Conservation (phyloP, 2,329 filamentous ascomycete species). For the Colletotrichum musae region DNA sequence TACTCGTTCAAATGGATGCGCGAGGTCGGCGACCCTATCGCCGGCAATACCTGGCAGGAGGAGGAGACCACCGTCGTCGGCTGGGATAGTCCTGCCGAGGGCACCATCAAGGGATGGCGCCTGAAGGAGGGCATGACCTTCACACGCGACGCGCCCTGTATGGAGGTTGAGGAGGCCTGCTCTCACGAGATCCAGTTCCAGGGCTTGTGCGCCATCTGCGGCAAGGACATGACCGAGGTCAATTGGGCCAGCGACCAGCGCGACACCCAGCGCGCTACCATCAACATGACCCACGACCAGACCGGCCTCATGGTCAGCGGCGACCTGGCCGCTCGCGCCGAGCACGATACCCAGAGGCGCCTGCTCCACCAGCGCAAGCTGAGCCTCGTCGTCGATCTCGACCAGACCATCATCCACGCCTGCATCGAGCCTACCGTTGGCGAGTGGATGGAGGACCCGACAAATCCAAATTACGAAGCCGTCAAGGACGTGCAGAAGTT, state of each 20-base stretch:
- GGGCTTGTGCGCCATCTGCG: slow-evolving; percentile 91
- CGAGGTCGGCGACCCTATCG: slow-evolving; percentile 77
- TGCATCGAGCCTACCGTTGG: slow-evolving; percentile 96
- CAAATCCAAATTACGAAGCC: slow-evolving; percentile 91
- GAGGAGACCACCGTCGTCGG: slow-evolving; percentile 80
- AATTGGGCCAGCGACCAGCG: slow-evolving; percentile 85
- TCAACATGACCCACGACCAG: slow-evolving; percentile 96
- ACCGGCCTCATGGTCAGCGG: slow-evolving; percentile 88
- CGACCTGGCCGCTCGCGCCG: slow-evolving; percentile 83
- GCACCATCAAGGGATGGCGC: slow-evolving; percentile 82
- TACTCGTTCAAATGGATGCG: slow-evolving; percentile 89
- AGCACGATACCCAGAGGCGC: slow-evolving; percentile 88
- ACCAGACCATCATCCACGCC: slow-evolving; percentile 98
- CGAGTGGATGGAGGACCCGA: slow-evolving; percentile 92
- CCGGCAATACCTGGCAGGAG: slow-evolving; percentile 73
- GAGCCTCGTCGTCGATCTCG: slow-evolving; percentile 94
- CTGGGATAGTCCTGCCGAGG: slow-evolving; percentile 89
- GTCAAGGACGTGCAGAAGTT: slow-evolving; percentile 92
- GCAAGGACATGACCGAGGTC: slow-evolving; percentile 94
- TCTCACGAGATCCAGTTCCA: slow-evolving; percentile 92
- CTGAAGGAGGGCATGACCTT: slow-evolving; percentile 78
- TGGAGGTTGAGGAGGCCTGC: slow-evolving; percentile 92
- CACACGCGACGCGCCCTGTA: slow-evolving; percentile 68
- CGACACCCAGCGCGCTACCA: slow-evolving; percentile 88
- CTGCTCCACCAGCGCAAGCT: slow-evolving; percentile 86